Percentiles rank a stretch among this genome's conserved stretches.
Evolutionary conservation across 2,329 filamentous ascomycete species (phyloP).

Genomic region (Claviceps capensis): DNA sequence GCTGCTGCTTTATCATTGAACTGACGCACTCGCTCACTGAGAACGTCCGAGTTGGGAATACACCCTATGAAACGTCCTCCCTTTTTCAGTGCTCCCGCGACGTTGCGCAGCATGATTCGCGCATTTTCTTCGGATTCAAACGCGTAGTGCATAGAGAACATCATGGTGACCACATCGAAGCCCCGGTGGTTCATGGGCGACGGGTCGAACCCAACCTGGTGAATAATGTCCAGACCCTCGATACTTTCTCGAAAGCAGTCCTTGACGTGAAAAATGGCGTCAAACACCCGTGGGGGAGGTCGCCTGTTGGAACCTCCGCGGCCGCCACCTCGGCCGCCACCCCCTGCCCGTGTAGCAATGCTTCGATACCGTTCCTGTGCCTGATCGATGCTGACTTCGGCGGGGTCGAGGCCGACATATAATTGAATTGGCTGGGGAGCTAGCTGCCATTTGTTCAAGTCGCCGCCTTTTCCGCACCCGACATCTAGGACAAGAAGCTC

Average conservation of each 20-base stretch:
- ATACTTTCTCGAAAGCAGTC: constrained; percentile 85
- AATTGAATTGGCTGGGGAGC: constrained; percentile 83
- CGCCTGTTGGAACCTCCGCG: constrained; percentile 36
- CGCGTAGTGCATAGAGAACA: constrained; percentile 99
- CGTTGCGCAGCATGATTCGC: constrained; percentile 83
- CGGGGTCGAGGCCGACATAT: constrained; percentile 89
- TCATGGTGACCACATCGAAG: constrained; percentile 95
- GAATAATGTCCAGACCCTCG: constrained; percentile 67
- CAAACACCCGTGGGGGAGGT: constrained; percentile 49
- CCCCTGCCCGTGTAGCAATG: constrained; percentile 49
- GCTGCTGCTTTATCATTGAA: constrained; percentile 46
- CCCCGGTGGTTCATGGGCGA: constrained; percentile 62
- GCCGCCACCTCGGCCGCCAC: constrained; percentile 39
- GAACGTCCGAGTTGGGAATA: constrained; percentile 92
- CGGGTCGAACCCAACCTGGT: constrained; percentile 75
- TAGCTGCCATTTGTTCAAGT: constrained; percentile 90
- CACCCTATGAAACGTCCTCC: constrained; percentile 88
- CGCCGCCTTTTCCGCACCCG: constrained; percentile 92
- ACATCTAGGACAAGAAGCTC: constrained; percentile 78
- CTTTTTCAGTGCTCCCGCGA: constrained; percentile 80
- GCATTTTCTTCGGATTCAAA: constrained; percentile 89
- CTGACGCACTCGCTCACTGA: constrained; percentile 62
- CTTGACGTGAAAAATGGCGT: constrained; percentile 78
- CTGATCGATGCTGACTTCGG: constrained; percentile 83
- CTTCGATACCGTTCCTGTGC: constrained; percentile 69